Evolutionary conservation across 2,329 filamentous ascomycete species (phyloP), one percentile per base, ranked within the genome.

Genomic region (Fonsecaea multimorphosa): DNA sequence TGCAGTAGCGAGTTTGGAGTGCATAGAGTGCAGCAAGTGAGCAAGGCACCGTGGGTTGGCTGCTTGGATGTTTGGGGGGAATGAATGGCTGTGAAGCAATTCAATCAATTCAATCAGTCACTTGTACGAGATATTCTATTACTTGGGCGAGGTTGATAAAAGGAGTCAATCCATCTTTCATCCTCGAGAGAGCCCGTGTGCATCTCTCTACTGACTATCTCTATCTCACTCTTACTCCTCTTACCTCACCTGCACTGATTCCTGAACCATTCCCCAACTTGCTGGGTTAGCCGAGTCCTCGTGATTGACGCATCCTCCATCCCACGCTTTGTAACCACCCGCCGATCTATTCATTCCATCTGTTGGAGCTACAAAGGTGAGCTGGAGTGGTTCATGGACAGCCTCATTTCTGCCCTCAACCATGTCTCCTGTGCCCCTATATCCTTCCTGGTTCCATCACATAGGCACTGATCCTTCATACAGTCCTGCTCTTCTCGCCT

Each of bases 1-100:
- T 49, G 44, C 44, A 49, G 44, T 49, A 49, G 44, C 44, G 44
- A 49, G 44, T 24, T 49, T 49, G 44, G 44, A 49, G 44, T 49
- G 44, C 44, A 49, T n/a, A n/a, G n/a, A n/a, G n/a, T n/a, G n/a
- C n/a, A 19, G 11, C 8, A 49, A 49, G 38, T 49, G 44, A 49
- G 19, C 44, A 49, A 49, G 44, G 44, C 44, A 49, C 44, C 44
- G 44, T 49, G 44, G 44, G 44, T 24, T n/a, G 44, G 44, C 24
- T n/a, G 5, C 4, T n/a, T 34, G 5, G 14, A 38, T 11, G 34
- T 8, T 38, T 19, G 38, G n/a, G n/a, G n/a, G 38, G 38, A 44
- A 5, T 16, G 22, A 22, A 19, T 44, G 38, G 38, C 22, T 44
- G 38, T 8, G 38, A 44, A 9, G 16, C n/a, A n/a, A n/a, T n/a